Conservation (phyloP, 2,329 filamentous ascomycete genomes). For the Venturia oleaginea region DNA sequence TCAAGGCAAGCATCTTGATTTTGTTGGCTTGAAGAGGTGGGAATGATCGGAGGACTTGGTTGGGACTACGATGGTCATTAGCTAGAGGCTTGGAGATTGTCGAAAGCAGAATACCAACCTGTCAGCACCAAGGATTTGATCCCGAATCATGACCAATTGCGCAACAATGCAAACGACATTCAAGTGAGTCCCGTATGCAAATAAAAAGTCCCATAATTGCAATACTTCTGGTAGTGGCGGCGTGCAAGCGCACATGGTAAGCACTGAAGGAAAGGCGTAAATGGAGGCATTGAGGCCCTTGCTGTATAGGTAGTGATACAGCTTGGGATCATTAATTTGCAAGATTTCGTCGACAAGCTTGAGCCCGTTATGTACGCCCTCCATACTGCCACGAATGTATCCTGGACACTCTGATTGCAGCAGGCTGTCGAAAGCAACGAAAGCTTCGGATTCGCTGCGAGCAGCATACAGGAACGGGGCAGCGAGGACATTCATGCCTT, state of each 20-base stretch:
- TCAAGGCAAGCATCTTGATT: slow-evolving; percentile 76
- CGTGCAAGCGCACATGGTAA: slow-evolving; percentile 92
- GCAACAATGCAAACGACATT: slow-evolving; percentile 96
- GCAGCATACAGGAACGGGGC: slow-evolving; percentile 94
- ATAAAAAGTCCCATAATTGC: slow-evolving; percentile 91
- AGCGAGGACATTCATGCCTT: slow-evolving; percentile 97
- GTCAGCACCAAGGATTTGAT: slow-evolving; percentile 71
- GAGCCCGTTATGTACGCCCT: slow-evolving; percentile 87
- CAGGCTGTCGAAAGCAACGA: slow-evolving; percentile 79
- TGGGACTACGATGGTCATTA: slow-evolving; percentile 53
- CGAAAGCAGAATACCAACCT: slow-evolving; percentile 50
- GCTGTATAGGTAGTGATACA: slow-evolving; percentile 72
- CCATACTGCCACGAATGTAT: slow-evolving; percentile 93
- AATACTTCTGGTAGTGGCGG: slow-evolving; percentile 90
- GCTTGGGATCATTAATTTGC: slow-evolving; percentile 80
- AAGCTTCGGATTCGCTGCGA: slow-evolving; percentile 89
- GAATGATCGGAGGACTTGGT: slow-evolving; percentile 81
- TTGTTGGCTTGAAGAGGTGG: slow-evolving; percentile 74
- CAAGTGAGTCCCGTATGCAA: slow-evolving; percentile 88
- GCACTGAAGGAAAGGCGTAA: slow-evolving; percentile 90
- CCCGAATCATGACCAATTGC: slow-evolving; percentile 80
- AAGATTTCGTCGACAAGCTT: slow-evolving; percentile 87
- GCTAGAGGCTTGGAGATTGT: not conserved
- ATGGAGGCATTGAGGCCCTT: slow-evolving; percentile 89
- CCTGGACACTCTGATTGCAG: slow-evolving; percentile 83